phyloP scores from a whole-genome alignment of 129 eudicot genomes.

The Pseudognaphalium luteoalbum region DNA sequence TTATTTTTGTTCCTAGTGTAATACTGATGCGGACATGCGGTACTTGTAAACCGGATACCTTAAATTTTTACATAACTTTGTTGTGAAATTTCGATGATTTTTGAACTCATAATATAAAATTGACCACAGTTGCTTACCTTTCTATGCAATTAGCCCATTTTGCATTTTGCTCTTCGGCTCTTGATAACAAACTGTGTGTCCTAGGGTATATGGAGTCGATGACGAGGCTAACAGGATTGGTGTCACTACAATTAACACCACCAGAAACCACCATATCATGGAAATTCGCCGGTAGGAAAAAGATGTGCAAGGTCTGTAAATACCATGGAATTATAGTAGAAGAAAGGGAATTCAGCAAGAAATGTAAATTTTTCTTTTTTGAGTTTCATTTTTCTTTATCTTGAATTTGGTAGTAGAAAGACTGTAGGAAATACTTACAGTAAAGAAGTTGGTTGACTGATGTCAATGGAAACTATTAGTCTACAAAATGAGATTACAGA shows the following conservation, averaged over 20 bases:
- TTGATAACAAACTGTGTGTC: not conserved
- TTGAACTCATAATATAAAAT: too few species aligned
- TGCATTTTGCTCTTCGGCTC: not conserved
- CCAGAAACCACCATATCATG: conserved; percentile 51
- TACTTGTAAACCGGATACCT: too few species aligned
- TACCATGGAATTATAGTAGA: conserved; percentile 33
- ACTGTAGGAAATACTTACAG: conserved; percentile 25
- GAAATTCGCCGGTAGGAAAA: conserved; percentile 31
- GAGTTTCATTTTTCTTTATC: conserved; percentile 17
- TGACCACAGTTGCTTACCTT: not conserved
- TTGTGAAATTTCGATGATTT: too few species aligned
- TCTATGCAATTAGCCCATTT: not conserved
- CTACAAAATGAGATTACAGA: conserved; percentile 25
- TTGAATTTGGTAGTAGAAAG: conserved; percentile 27
- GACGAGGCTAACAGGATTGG: not conserved
- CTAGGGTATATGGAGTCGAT: not conserved
- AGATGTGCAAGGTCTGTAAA: conserved; percentile 23
- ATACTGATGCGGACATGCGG: too few species aligned
- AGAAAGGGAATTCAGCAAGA: conserved; percentile 38
- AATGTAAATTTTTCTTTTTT: conserved; percentile 21
- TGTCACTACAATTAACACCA: conserved; percentile 43
- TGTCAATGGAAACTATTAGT: conserved; percentile 25
- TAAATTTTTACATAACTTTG: too few species aligned
- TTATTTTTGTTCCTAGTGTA: too few species aligned
- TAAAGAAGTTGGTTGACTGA: conserved; percentile 29